These are phyloP conservation scores for Solanum lignicaule DNA, from an alignment of 257 asterid genomes.

Conservation along the genomic window DNA sequence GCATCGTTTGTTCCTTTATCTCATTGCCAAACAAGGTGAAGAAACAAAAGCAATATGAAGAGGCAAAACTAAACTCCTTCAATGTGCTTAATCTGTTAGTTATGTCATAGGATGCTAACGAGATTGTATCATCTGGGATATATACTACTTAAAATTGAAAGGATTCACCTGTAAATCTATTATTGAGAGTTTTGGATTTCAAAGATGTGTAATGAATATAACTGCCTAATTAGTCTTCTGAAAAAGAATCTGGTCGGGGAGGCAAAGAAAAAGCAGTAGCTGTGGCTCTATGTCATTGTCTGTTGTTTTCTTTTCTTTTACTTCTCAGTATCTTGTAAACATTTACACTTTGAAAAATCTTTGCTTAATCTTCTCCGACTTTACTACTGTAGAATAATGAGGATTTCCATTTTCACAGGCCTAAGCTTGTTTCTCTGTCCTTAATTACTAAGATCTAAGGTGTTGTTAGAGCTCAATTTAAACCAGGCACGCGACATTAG, in stretches of 20 bases:
- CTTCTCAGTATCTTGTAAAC: not conserved
- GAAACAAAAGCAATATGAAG: not conserved
- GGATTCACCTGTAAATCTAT: not conserved
- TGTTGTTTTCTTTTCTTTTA: not conserved
- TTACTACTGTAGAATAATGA: not conserved
- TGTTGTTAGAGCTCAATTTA: not conserved
- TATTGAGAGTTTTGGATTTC: not conserved
- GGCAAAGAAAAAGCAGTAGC: not conserved
- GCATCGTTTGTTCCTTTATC: not conserved
- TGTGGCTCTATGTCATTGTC: not conserved
- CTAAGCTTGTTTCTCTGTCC: not conserved
- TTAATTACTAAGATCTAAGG: not conserved
- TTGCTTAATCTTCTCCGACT: not conserved
- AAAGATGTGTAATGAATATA: not conserved
- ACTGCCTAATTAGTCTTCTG: not conserved
- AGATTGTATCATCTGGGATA: not conserved
- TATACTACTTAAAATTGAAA: not conserved
- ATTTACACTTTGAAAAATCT: not conserved
- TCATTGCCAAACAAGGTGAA: not conserved
- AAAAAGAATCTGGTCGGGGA: not conserved
- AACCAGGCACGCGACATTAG: not conserved
- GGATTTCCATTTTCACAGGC: not conserved
- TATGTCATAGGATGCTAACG: not conserved
- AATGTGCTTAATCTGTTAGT: not conserved
- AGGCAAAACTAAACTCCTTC: not conserved